phyloP scores from a whole-genome alignment of 2,329 filamentous ascomycete genomes.

The Colletotrichum melonis region DNA sequence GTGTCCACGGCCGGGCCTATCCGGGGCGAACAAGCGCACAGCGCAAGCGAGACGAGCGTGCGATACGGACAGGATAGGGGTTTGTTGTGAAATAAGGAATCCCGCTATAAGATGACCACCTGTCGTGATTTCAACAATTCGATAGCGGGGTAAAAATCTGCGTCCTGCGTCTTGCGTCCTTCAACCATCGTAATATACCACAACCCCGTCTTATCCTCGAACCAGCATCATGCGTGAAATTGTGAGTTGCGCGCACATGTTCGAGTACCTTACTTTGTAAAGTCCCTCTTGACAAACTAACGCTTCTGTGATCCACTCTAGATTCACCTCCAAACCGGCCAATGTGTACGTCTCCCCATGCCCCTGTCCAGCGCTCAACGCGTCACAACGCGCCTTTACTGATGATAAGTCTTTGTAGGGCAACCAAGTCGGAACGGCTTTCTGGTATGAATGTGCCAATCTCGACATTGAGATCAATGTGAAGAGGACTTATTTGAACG shows the following conservation, averaged over 20 bases:
- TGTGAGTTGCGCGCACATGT: constrained; percentile 45
- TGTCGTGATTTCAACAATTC: neutral
- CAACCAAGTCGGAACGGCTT: constrained; percentile 99
- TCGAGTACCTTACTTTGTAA: neutral
- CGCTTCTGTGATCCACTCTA: constrained; percentile 68
- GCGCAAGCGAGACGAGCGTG: neutral
- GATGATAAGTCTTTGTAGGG: constrained; percentile 67
- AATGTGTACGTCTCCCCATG: constrained; percentile 77
- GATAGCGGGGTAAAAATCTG: constrained; percentile 12
- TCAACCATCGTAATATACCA: constrained; percentile 7
- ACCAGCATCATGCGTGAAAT: constrained; percentile 14
- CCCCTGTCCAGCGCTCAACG: neutral
- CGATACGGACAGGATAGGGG: neutral
- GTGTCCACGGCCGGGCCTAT: neutral
- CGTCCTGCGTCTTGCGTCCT: neutral
- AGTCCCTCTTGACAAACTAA: constrained; percentile 31
- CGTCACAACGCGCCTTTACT: neutral
- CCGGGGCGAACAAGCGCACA: neutral
- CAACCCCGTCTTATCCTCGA: neutral
- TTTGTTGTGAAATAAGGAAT: constrained; percentile 11
- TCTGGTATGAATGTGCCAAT: constrained; percentile 73
- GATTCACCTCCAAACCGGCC: constrained; percentile 99
- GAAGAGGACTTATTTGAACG: constrained; percentile 49
- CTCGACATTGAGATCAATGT: neutral
- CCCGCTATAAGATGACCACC: constrained; percentile 12